Base-by-base conservation (phyloP, 2,329 filamentous ascomycete genomes). In the Cryphonectria parasitica region DNA sequence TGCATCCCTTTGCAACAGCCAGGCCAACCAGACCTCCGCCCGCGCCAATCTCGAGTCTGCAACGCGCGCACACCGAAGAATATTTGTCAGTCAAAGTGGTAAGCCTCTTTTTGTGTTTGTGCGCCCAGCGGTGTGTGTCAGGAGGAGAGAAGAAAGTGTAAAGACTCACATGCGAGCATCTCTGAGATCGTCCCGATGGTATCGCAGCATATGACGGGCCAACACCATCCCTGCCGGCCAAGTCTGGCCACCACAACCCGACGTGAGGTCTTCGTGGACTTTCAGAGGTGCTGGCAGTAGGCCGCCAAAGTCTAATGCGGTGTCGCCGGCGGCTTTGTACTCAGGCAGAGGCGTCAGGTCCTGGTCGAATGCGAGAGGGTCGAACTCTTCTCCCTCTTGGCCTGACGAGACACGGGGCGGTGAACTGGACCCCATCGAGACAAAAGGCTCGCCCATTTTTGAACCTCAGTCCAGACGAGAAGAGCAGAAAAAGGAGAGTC, bases 191-290 rank as follows among this genome's bases (percentile, higher is more conserved):
- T 87, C 82, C 73, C 83, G 84, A 75, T 93, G 92, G 77, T 90
- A 90, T 67, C 91, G 88, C 71, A 98, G 85, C 86, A 98, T 88
- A 79, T 98, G 97, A 80, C 91, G 93, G 28, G 92, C 88, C 67
- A 99, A 85, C 22, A 96, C 88, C 89, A 97, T 92, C 15, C 96
- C 96, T 0, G 95, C 95, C 3, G 95, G 95, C 96, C 96, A 98
- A 15, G 97, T 87, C 81, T 97, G 93, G 2, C 96, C 96, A 64
- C 96, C 96, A 80, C 96, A 98, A 72, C 96, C 96, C 73, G 92
- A 89, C 70, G 88, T 89, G 64, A 97, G 87, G 80, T 98, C 95
- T 80, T 98, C 94, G 77, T 93, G 92, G 22, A 98, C 88, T 72
- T 88, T 85, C 72, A 98, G 86, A 15, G 92, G 90, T 64, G 87